Evolutionary conservation across 305 asterid genomes (phyloP).

Genomic region (Rubia balearica): DNA sequence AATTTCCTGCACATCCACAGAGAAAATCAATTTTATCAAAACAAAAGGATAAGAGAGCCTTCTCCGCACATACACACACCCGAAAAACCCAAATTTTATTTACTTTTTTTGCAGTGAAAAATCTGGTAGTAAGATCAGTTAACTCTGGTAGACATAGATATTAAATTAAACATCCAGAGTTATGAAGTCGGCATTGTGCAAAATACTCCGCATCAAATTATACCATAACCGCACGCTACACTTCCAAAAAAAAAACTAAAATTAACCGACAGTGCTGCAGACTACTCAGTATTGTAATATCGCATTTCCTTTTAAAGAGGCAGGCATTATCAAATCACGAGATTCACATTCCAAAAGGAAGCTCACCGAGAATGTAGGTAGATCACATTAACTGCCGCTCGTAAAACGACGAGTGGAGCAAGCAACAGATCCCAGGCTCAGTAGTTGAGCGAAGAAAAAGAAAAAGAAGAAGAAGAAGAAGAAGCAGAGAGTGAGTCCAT

Average conservation of each 20-base stretch:
- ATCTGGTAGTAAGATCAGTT: not conserved
- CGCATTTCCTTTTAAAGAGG: constrained; percentile 4
- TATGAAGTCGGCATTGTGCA: not conserved
- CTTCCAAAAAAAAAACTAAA: not conserved
- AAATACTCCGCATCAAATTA: not conserved
- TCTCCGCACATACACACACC: not conserved
- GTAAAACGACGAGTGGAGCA: not conserved
- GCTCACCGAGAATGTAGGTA: constrained; percentile 22
- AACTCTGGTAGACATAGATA: not conserved
- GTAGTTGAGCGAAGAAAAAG: not conserved
- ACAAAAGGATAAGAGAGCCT: not conserved
- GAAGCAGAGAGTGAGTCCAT: not conserved
- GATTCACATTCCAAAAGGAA: constrained; percentile 10
- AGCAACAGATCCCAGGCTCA: constrained; percentile 13
- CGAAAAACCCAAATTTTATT: not conserved
- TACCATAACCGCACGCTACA: not conserved
- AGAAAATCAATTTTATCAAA: not conserved
- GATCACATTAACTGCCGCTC: not conserved
- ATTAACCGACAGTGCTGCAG: not conserved
- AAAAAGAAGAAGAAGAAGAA: not conserved
- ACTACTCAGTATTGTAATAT: not conserved
- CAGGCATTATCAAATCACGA: constrained; percentile 13
- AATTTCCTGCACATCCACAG: not conserved
- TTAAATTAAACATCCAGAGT: not conserved
- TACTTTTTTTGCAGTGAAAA: not conserved